phyloP scores from a whole-genome alignment of 495 filamentous ascomycete species.

The Podospora anserina region DNA sequence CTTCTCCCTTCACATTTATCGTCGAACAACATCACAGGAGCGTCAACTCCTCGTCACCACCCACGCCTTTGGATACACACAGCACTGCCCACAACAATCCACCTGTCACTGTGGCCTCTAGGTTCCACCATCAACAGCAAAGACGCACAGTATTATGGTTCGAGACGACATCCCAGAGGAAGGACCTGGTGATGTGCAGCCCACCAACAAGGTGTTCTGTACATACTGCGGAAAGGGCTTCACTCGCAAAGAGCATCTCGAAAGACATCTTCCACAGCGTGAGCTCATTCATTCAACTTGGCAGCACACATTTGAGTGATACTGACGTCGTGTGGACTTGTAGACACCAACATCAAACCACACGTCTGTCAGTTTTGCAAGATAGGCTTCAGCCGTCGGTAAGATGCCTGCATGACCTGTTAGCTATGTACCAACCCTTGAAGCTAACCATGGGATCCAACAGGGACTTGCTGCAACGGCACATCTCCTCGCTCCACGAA shows the following conservation, averaged over 20 bases:
- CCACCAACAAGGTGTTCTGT: constrained; percentile 51
- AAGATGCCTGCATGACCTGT: constrained; percentile 22
- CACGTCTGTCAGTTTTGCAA: constrained; percentile 57
- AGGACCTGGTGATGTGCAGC: not conserved
- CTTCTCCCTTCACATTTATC: constrained; percentile 18
- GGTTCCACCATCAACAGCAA: not conserved
- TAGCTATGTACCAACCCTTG: not conserved
- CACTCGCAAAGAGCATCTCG: constrained; percentile 63
- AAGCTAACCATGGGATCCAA: constrained; percentile 23
- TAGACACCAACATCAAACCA: constrained; percentile 66
- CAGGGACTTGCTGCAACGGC: constrained; percentile 59
- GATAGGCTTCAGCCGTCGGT: constrained; percentile 61
- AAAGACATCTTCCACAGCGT: constrained; percentile 62
- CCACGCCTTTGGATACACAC: not conserved
- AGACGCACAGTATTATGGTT: not conserved
- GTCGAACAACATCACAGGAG: not conserved
- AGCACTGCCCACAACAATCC: not conserved
- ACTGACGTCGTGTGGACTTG: constrained; percentile 23
- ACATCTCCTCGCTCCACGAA: constrained; percentile 53
- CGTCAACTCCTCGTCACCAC: constrained; percentile 4
- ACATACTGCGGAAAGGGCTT: constrained; percentile 63
- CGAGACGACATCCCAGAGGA: not conserved
- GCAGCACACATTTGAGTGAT: not conserved
- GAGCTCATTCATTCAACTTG: constrained; percentile 29
- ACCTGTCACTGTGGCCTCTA: not conserved